Evolutionary conservation across 148 eudicot genomes (phyloP), one percentile per base, ranked within the genome.

Genomic region (Limonium bicolor): DNA sequence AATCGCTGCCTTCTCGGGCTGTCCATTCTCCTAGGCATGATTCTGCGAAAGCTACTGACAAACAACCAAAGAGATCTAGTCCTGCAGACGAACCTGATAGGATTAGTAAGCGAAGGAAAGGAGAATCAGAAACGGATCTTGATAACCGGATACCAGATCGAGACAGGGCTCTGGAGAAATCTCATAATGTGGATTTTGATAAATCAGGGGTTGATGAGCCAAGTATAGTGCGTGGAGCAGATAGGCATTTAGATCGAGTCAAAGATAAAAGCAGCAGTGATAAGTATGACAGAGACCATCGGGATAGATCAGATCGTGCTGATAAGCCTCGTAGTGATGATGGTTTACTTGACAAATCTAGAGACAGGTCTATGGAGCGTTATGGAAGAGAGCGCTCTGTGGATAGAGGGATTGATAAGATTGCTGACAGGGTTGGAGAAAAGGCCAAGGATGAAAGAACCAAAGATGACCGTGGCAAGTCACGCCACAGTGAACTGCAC

Each of bases 301-400:
- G 74, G 65, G 96, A 86, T 42, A 66, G 80, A 42, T 40, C 71
- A 15, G 96, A 86, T 33, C 82, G 86, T 14, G 33, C 54, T 56
- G 94, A 84, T 17, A 86, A 73, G 56, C 53, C 71, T 13, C 87
- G 85, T 25, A 65, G 63, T 38, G 95, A 84, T 46, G 99, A 90
- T 50, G 18, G 48, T 46, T 10, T 70, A 44, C 52, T 66, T 34
- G 84, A 84, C 45, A 90, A 74, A 60, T 36, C 60, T 22, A 80
- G 95, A 58, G 95, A 73, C 36, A 72, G 83, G 58, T 90, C 97
- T 33, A 56, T 77, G 63, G 97, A 88, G 60, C 70, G 86, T 55
- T 67, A 88, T 62, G 80, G 72, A 40, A 72, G 93, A 71, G 97
- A 90, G 36, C 80, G 73, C 61, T 48, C 53, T 27, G 55, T 61